Evolutionary conservation across 2,329 filamentous ascomycete species (phyloP).

Genomic region (Clarireedia paspali): DNA sequence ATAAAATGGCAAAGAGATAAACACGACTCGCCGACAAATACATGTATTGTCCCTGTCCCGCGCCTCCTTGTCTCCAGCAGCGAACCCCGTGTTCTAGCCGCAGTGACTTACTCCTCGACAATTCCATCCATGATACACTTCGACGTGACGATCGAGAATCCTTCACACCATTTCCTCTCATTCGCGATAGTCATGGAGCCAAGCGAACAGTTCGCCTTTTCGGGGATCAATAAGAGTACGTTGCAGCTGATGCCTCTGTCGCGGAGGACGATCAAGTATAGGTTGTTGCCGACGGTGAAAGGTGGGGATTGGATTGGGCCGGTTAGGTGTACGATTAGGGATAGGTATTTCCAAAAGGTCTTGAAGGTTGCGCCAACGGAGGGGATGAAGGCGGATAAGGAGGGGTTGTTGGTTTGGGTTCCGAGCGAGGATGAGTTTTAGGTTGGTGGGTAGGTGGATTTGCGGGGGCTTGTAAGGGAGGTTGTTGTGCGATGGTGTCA

Average conservation of each 20-base stretch:
- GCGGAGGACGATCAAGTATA: slow-evolving; percentile 64
- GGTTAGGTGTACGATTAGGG: slow-evolving; percentile 62
- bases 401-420: slow-evolving; percentile 57
- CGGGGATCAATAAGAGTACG: slow-evolving; percentile 73
- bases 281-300: slow-evolving; percentile 57
- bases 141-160: slow-evolving; percentile 78
- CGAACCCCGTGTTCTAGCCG: slow-evolving; percentile 72
- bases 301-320: slow-evolving; percentile 63
- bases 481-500: background rate
- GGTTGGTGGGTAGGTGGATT: background rate
- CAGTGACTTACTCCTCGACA: slow-evolving; percentile 38
- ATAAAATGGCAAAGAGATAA: slow-evolving; percentile 66
- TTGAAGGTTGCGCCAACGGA: slow-evolving; percentile 73
- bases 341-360: slow-evolving; percentile 90
- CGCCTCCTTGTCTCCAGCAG: slow-evolving; percentile 72
- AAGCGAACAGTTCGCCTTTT: slow-evolving; percentile 87
- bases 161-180: slow-evolving; percentile 87
- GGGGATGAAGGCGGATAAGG: slow-evolving; percentile 58
- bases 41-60: slow-evolving; percentile 66
- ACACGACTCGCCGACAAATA: slow-evolving; percentile 38
- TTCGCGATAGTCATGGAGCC: slow-evolving; percentile 91
- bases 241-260: slow-evolving; percentile 79
- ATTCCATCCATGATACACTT: slow-evolving; percentile 34
- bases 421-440: slow-evolving; percentile 31
- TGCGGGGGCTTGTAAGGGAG: background rate